These are phyloP conservation scores for Blastobotrys indianensis DNA, from an alignment of 1,139 yeast species.

Conservation along the genomic window DNA sequence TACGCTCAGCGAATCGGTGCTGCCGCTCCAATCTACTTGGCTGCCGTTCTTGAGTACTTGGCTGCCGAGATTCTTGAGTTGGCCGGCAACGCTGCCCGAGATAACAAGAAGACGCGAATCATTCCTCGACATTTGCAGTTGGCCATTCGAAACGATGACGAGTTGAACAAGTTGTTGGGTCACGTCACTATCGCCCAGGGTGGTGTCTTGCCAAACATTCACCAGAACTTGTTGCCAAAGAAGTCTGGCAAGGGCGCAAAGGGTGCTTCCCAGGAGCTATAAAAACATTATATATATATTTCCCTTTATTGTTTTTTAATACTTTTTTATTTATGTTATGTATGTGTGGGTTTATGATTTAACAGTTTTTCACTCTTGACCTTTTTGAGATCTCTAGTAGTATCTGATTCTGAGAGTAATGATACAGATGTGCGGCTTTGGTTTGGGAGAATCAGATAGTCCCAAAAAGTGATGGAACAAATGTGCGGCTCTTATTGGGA, in stretches of 20 bases:
- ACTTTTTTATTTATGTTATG: constrained; percentile 5
- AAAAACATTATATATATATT: constrained; percentile 14
- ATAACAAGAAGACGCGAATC: constrained; percentile 96
- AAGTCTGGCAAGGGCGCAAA: constrained; percentile 41
- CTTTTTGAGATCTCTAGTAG: no score
- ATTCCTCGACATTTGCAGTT: constrained; percentile 98
- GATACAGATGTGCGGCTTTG: no score
- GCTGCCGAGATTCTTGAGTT: constrained; percentile 96
- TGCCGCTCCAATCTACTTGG: constrained; percentile 93
- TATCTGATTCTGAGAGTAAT: no score
- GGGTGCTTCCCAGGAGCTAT: constrained; percentile 36
- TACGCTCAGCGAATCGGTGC: constrained; percentile 99
- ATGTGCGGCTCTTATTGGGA: no score
- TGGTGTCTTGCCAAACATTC: constrained; percentile 95
- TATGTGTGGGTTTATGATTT: neutral
- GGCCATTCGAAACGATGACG: constrained; percentile 98
- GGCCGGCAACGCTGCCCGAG: constrained; percentile 99
- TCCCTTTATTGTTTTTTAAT: constrained; percentile 5
- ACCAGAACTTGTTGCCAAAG: constrained; percentile 92
- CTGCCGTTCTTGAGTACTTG: constrained; percentile 92
- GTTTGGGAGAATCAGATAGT: no score
- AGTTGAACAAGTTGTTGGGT: constrained; percentile 88
- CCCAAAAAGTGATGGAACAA: no score
- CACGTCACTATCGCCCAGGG: constrained; percentile 95
- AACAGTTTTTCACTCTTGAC: neutral